Evolutionary conservation across 1,139 yeast species (phyloP).

Genomic region (Blastobotrys buckinghamii): DNA sequence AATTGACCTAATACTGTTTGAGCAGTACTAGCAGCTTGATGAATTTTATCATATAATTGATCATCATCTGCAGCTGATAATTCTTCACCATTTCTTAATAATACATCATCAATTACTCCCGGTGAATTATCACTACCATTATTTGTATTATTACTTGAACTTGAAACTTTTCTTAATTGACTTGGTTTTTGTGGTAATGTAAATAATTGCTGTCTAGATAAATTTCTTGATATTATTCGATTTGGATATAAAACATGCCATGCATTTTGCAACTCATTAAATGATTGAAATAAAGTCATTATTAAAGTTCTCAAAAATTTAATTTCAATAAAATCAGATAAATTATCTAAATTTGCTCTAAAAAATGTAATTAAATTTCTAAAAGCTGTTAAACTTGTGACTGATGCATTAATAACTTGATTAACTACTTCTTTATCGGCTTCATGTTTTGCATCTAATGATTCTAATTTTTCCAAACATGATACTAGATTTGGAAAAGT

Average conservation of each 20-base stretch:
- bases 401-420: constrained; percentile 14
- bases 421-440: constrained; percentile 9
- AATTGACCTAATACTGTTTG: constrained; percentile 74
- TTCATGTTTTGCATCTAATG: background rate
- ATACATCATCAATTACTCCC: constrained; percentile 12
- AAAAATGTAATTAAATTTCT: constrained; percentile 21
- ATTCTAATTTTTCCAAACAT: constrained; percentile 21
- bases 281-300: constrained; percentile 64
- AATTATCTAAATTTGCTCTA: constrained; percentile 20
- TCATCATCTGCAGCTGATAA: constrained; percentile 63
- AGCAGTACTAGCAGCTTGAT: constrained; percentile 68
- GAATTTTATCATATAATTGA: constrained; percentile 67
- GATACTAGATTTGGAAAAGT: constrained; percentile 24
- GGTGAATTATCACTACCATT: background rate
- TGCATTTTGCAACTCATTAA: constrained; percentile 70
- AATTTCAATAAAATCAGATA: constrained; percentile 46
- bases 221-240: constrained; percentile 8
- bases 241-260: constrained; percentile 38
- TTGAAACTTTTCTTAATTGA: background rate
- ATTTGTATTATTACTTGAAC: background rate
- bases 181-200: background rate
- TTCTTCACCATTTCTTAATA: constrained; percentile 12
- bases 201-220: constrained; percentile 1
- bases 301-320: constrained; percentile 69
- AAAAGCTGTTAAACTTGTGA: constrained; percentile 21